Base-by-base conservation (phyloP, 768 basidiomycete genomes). In the Tephrocybe sp. region DNA sequence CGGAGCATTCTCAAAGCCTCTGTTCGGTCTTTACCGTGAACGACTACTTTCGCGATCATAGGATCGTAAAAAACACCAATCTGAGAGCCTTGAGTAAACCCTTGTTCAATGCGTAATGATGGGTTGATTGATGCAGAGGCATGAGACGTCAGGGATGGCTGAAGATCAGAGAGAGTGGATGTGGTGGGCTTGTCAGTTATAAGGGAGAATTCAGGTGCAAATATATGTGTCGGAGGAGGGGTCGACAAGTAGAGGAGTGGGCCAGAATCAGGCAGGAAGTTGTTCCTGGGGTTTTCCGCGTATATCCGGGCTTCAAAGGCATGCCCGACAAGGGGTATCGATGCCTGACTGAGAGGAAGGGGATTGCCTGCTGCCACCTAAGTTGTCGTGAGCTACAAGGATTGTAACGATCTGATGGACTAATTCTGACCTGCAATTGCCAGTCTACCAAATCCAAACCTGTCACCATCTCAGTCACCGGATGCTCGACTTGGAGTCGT, bases 301-400 rank as follows among this genome's bases (percentile, higher is more conserved):
- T 98, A 97, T 53, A 98, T 95, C 16, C 95, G 84, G 6, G 92
- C 92, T 68, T 96, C 95, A 57, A 96, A 96, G 0, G 93, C 90
- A 56, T 96, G 95, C 5, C 95, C 95, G 0, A 89, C 83, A 44
- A 93, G 84, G 1, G 90, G 92, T 47, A 98, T 87, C 13, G 83
- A 71, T 0, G 79, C 76, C 65, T 97, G 95, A 1, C 68, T 60
- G 24, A 96, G 75, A 9, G 92, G 90, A 24, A 98, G 77, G 0
- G 84, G 77, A 64, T 96, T 96, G 0, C 94, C 92, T 13, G 88
- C 87, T 11, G 94, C 93, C 30, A 96, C 87, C 86, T 89, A 39
- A 32, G 44, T 21, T 8, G 16, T 34, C 32, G 27, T 44, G 49
- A 27, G n/a, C 30, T 16, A 13, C n/a, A 30, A 25, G 35, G 35